These are phyloP conservation scores for Brassica carinata DNA, from an alignment of 345 rosid species.

Conservation along the genomic window DNA sequence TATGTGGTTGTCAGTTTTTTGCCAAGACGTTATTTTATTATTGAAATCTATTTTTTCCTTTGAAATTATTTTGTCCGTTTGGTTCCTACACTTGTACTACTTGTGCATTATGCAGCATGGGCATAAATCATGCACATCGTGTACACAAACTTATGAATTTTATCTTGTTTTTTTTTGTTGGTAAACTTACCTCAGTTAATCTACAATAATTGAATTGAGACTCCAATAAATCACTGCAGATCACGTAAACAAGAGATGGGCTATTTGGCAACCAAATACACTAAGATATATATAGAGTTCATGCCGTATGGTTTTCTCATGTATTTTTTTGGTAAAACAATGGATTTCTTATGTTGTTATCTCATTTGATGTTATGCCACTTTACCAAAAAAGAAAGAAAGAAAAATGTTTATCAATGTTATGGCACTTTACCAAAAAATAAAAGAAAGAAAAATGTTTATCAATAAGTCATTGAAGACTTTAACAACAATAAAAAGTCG, in stretches of 20 bases:
- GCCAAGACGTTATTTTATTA: no score
- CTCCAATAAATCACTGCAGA: neutral
- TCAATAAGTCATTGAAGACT: neutral
- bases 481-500: neutral
- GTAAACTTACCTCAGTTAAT: neutral
- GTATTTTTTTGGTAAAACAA: neutral
- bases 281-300: no score
- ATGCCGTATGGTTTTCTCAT: no score
- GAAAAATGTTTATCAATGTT: neutral
- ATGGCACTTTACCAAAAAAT: no score
- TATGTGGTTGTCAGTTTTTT: no score
- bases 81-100: no score
- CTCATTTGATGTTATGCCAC: no score
- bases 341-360: no score
- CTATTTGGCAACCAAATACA: no score
- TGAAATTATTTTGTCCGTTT: no score
- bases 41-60: no score
- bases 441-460: neutral
- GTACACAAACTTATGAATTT: neutral
- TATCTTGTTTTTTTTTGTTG: neutral
- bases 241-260: neutral
- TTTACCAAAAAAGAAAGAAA: no score
- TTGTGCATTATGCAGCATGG: neutral
- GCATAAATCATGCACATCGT: slow-evolving; percentile 9
- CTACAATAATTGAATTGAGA: neutral